These are phyloP conservation scores for Tillandsia fasciculata DNA, from an alignment of 176 grass and related monocot genomes.

Conservation along the genomic window DNA sequence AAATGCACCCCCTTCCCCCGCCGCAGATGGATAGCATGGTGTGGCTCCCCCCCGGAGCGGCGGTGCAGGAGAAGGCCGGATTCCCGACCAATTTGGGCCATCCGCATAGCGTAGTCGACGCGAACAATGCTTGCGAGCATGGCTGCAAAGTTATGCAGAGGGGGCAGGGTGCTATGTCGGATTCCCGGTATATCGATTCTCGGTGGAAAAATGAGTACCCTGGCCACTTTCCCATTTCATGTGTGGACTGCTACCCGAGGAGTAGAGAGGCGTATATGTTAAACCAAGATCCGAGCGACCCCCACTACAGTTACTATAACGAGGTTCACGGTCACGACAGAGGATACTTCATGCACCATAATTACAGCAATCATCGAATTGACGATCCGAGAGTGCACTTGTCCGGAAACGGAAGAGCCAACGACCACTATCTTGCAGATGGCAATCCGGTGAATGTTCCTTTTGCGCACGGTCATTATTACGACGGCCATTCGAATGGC, in stretches of 20 bases:
- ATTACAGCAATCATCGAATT: conserved; percentile 41
- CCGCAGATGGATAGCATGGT: conserved; percentile 39
- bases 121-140: conserved; percentile 44
- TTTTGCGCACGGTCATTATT: conserved; percentile 42
- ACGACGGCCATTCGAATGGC: conserved; percentile 38
- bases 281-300: conserved; percentile 50
- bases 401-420: conserved; percentile 33
- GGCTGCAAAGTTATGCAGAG: conserved; percentile 50
- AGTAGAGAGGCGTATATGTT: conserved; percentile 37
- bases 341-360: conserved; percentile 37
- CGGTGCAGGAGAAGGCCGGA: conserved; percentile 52
- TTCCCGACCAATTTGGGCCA: conserved; percentile 55
- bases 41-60: conserved; percentile 64
- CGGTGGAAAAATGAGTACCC: conserved; percentile 49
- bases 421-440: conserved; percentile 45
- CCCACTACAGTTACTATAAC: conserved; percentile 39
- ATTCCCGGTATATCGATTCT: conserved; percentile 42
- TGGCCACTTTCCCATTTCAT: conserved; percentile 39
- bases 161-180: conserved; percentile 28
- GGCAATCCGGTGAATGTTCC: conserved; percentile 45
- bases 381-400: conserved; percentile 49
- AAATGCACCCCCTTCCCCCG: conserved; percentile 24
- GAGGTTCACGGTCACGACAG: conserved; percentile 58
- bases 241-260: conserved; percentile 34
- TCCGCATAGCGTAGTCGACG: conserved; percentile 27